Percentiles rank a stretch among this genome's conserved stretches.
Conservation (phyloP, 352 stramenopile genomes). For the Aphanomyces invadans region DNA sequence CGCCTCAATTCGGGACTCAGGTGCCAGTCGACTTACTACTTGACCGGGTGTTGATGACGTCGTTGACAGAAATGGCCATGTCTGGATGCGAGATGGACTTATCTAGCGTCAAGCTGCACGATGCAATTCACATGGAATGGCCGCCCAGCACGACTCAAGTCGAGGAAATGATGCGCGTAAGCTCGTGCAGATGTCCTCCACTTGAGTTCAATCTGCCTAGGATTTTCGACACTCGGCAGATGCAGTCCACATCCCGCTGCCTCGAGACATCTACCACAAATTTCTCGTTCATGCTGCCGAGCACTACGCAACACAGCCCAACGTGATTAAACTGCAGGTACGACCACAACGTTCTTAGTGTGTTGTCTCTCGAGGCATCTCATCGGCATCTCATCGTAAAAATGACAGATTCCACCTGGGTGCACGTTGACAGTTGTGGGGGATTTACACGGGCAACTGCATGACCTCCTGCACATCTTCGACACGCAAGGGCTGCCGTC, state of each 20-base stretch:
- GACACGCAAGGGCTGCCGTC: conserved; percentile 19
- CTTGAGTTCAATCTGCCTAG: background rate
- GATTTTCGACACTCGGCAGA: conserved; percentile 4
- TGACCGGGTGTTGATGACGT: background rate
- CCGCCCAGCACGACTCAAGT: background rate
- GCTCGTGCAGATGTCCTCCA: background rate
- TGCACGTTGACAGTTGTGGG: conserved; percentile 22
- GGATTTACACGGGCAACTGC: conserved; percentile 24
- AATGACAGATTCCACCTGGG: conserved; percentile 7
- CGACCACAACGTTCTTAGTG: background rate
- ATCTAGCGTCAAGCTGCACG: conserved; percentile 8
- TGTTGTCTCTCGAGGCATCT: too few relatives aligned
- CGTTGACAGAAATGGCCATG: background rate
- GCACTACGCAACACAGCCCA: background rate
- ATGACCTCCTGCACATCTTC: conserved; percentile 24
- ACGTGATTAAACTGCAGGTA: conserved; percentile 3
- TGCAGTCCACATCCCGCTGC: conserved; percentile 13
- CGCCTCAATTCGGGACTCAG: background rate
- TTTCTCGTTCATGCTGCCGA: background rate
- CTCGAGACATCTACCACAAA: background rate
- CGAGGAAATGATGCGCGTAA: conserved; percentile 10
- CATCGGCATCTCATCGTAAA: background rate
- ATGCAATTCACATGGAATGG: conserved; percentile 20
- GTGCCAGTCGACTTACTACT: background rate
- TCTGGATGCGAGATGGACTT: conserved; percentile 8